Evolutionary conservation across 345 rosid genomes (phyloP), one percentile per base, ranked within the genome.

Genomic region (Brassica incana): DNA sequence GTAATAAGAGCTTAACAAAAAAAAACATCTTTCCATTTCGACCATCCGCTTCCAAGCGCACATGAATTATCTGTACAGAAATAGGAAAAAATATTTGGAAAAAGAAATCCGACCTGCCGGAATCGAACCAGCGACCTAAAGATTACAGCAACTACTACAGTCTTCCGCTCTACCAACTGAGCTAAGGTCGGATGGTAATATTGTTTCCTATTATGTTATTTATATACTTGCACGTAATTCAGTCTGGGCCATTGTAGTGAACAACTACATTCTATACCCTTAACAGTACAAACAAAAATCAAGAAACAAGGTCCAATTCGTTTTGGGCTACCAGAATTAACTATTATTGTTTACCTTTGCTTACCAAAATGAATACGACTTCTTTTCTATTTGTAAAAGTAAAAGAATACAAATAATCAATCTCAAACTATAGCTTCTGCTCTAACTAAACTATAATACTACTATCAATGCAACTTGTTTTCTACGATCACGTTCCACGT

Each of bases 81-180:
- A 10, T 10, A 3, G 10, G 2, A 0, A 15, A 60, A 10, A 25
- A 59, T 20, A 18, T 59, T 23, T 62, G 0, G 2, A 10, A 1
- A 4, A 59, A n/a, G 3, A 8, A 0, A 3, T 77, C 80, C 80
- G 80, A 77, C 75, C 75, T 77, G 80, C 75, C 80, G 80, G 80
- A 77, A 77, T 77, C 80, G 80, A 77, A 88, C 90, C 88, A 78
- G 88, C 87, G 92, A 88, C 89, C 90, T 88, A 89, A 88, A 90
- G 86, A 85, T 85, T 63, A 74, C 80, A 50, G 78, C 67, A 15
- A 20, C 68, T 0, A 79, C 94, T 93, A 91, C 94, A 88, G 94
- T 87, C 97, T 93, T 90, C 97, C 93, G 96, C 96, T 87, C 94
- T 92, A 45, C 92, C 94, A 91, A 87, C 97, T 91, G 92, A 90